Conservation (phyloP, 306 rosid species). For the Aeschynomene evenia region DNA sequence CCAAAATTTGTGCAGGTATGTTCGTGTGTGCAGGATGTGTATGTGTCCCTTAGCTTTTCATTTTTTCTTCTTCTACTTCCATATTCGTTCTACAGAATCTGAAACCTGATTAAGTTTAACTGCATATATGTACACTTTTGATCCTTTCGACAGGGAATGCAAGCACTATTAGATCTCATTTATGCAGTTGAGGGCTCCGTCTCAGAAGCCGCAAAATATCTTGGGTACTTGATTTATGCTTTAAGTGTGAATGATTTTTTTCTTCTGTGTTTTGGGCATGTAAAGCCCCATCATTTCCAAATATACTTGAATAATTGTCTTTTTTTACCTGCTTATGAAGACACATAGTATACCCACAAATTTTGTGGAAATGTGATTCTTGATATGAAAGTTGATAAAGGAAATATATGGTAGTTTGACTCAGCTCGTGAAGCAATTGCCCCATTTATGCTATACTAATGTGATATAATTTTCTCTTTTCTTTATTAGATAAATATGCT, state of each 20-base stretch:
- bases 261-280: not conserved
- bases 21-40: not conserved
- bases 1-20: slow-evolving; percentile 62
- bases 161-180: slow-evolving; percentile 84
- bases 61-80: slow-evolving; percentile 11
- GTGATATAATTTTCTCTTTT: not conserved
- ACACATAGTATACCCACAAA: not conserved
- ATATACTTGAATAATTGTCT: too few species aligned
- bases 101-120: slow-evolving; percentile 13
- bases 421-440: slow-evolving; percentile 8
- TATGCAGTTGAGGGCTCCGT: slow-evolving; percentile 78
- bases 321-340: too few species aligned
- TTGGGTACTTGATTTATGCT: slow-evolving; percentile 58
- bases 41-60: not conserved
- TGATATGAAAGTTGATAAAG: slow-evolving; percentile 24
- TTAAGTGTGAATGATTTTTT: not conserved
- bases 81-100: not conserved
- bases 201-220: slow-evolving; percentile 78
- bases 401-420: slow-evolving; percentile 4
- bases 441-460: not conserved
- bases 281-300: not conserved
- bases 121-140: not conserved
- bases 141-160: slow-evolving; percentile 73
- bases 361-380: not conserved
- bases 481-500: not conserved